Percentiles rank a stretch among this genome's conserved stretches.
Conservation (phyloP, 306 rosid species). For the Cucurbita ficifolia region DNA sequence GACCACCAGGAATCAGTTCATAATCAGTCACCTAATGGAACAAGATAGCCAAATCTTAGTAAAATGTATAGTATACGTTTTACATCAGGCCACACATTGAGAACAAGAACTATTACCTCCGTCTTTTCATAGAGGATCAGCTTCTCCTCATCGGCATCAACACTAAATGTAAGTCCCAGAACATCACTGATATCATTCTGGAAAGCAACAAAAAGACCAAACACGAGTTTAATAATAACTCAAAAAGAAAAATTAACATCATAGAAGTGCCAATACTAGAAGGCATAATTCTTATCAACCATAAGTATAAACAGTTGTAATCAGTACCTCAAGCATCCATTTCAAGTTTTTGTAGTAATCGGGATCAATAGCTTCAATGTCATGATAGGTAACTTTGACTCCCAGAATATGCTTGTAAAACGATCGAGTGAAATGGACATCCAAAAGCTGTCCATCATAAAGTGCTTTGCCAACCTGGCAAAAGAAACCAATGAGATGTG, state of each 20-base stretch:
- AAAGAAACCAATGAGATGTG: conserved; percentile 12
- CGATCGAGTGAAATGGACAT: conserved; percentile 93
- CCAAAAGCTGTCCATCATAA: conserved; percentile 87
- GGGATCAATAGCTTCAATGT: conserved; percentile 97
- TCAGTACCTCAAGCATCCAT: conserved; percentile 91
- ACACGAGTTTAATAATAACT: not conserved
- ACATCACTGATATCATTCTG: conserved; percentile 83
- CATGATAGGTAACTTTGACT: conserved; percentile 88
- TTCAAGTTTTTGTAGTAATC: conserved; percentile 70
- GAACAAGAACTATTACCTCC: conserved; percentile 32
- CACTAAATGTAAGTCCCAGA: conserved; percentile 85
- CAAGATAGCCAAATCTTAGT: not conserved
- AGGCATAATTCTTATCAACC: conserved; percentile 6
- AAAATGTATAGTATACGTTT: not conserved
- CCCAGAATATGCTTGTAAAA: conserved; percentile 90
- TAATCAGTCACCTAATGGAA: conserved; percentile 73
- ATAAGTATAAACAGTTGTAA: not conserved
- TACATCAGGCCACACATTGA: not conserved
- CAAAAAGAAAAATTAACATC: not conserved
- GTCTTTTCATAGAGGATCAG: conserved; percentile 77
- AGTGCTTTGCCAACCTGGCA: conserved; percentile 92
- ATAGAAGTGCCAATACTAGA: not conserved
- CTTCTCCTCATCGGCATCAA: conserved; percentile 96
- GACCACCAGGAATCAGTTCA: conserved; percentile 90
- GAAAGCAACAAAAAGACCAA: conserved; percentile 8